phyloP scores from a whole-genome alignment of 208 protist genomes.

The Strigomonas culicis region DNA sequence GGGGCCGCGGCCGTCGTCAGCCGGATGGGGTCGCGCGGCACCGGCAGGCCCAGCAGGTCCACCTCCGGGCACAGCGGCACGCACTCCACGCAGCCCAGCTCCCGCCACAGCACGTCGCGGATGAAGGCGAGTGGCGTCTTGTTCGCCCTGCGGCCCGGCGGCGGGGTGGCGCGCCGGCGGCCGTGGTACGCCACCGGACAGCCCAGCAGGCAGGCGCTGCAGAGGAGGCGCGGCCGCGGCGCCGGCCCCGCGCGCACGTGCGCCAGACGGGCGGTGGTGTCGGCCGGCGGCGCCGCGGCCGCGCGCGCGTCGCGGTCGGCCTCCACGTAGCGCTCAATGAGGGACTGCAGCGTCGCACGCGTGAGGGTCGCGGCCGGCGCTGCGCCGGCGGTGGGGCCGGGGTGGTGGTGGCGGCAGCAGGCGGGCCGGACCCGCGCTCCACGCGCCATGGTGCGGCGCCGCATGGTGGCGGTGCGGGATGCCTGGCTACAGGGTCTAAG shows the following conservation, averaged over 20 bases:
- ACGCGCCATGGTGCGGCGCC: no score
- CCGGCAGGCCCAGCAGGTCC: conserved; percentile 53
- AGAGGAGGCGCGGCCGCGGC: conserved; percentile 22
- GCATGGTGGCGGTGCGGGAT: no score
- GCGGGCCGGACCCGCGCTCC: no score
- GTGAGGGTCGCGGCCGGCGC: no score
- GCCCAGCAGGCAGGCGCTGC: conserved; percentile 72
- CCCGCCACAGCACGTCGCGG: conserved; percentile 33
- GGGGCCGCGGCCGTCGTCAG: conserved; percentile 11
- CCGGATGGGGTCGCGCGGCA: conserved; percentile 52
- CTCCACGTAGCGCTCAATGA: no score
- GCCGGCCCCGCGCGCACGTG: not conserved
- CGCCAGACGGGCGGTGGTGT: no score
- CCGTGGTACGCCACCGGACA: conserved; percentile 55
- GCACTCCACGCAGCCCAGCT: conserved; percentile 28
- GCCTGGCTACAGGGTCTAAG: no score
- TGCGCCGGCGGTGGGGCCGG: no score
- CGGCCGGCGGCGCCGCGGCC: no score
- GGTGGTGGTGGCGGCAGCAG: no score
- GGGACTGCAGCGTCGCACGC: no score
- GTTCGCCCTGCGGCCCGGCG: not conserved
- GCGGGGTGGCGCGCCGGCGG: not conserved
- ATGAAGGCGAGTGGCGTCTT: conserved; percentile 36
- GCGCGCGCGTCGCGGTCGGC: no score
- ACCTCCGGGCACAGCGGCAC: conserved; percentile 78